Base-by-base conservation (phyloP, 495 filamentous ascomycete species). In the Hypoxylon intermedium region DNA sequence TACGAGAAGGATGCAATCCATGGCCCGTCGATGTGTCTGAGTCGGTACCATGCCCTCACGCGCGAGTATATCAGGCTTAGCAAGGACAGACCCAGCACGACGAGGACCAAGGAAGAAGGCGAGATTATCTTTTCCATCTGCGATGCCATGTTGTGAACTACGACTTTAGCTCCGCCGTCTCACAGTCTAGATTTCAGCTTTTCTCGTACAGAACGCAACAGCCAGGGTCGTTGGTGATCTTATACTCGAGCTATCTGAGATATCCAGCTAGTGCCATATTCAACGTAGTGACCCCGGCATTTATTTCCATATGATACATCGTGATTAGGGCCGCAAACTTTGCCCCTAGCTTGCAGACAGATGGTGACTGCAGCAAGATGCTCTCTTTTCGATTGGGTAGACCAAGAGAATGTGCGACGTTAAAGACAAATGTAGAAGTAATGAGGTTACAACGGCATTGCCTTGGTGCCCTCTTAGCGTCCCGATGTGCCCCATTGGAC, bases 11-110 rank as follows among this genome's bases (percentile, higher is more conserved):
- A 53, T 6, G 58, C 58, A 21, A 60, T 37, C 34, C 53, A 55
- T 18, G 68, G 68, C 1, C 68, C 68, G 20, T 60, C 52, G 38
- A 71, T 20, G 41, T 68, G 65, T 7, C 68, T 58, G 12, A 71
- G 57, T 6, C 56, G 58, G 18, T 53, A 58, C 65, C 68, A 68
- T 6, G 68, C 31, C 3, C 34, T 18, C 31, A 50, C 6, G 9
- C 55, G 54, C 7, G 54, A 63, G 53, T 51, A 48, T 31, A 57
- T 30, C 3, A 52, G 38, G 16, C 20, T 7, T 2, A 52, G 15
- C 6, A 48, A n/a, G 9, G 51, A 13, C 18, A 63, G 24, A 1
- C 44, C 34, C 0, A n/a, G 40, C 19, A 40, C 6, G 5, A 45
- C 1, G 9, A 38, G 45, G 16, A 57, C 13, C 24, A 51, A 9